Evolutionary conservation across 2,329 filamentous ascomycete species (phyloP).

Genomic region (Aspergillus fischeri): DNA sequence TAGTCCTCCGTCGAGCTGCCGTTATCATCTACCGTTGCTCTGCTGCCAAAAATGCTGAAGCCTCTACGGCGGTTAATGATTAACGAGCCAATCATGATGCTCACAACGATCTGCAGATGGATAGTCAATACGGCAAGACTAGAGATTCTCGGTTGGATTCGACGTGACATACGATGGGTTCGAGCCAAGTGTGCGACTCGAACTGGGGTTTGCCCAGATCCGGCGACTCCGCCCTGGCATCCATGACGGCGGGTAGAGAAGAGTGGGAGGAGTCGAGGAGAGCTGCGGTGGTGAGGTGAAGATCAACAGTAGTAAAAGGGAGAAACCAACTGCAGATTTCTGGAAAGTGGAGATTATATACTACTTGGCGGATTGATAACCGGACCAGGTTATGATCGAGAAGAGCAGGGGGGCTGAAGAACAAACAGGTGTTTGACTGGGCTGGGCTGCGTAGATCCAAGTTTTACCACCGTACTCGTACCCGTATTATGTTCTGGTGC

Average conservation of each 20-base stretch:
- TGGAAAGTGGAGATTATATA: background rate
- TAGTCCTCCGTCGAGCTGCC: conserved; percentile 5
- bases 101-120: conserved; percentile 45
- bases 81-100: conserved; percentile 48
- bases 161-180: conserved; percentile 31
- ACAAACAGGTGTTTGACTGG: background rate
- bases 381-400: background rate
- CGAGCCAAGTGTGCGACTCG: conserved; percentile 31
- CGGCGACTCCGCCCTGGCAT: conserved; percentile 11
- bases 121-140: background rate
- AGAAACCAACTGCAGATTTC: background rate
- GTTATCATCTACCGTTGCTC: conserved; percentile 8
- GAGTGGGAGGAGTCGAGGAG: background rate
- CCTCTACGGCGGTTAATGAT: conserved; percentile 45
- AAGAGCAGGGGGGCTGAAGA: background rate
- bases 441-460: background rate
- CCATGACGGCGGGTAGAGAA: background rate
- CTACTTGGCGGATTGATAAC: background rate
- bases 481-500: background rate
- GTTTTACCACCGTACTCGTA: background rate
- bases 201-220: conserved; percentile 35
- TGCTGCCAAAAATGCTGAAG: conserved; percentile 38
- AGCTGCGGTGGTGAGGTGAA: background rate
- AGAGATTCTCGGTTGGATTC: background rate
- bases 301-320: background rate